Conservation (phyloP, 345 rosid genomes). For the Excoecaria agallocha region DNA sequence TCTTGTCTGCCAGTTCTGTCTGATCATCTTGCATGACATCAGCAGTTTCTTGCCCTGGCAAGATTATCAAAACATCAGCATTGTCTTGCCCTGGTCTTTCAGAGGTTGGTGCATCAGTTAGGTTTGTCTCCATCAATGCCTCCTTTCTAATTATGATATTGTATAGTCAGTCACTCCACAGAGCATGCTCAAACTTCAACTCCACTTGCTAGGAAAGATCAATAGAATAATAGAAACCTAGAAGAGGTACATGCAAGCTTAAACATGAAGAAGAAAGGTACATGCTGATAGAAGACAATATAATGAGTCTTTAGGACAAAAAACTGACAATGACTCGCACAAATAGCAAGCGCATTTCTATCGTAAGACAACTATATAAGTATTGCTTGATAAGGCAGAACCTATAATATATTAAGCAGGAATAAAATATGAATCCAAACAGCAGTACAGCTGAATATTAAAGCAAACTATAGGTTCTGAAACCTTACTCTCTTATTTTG, state of each 20-base stretch:
- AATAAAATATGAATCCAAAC: no score
- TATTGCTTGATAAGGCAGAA: no score
- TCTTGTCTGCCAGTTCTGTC: neutral
- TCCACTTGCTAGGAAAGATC: constrained; percentile 6
- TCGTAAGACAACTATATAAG: neutral
- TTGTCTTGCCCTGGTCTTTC: neutral
- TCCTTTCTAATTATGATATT: constrained; percentile 24
- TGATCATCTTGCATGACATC: neutral
- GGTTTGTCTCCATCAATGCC: no score
- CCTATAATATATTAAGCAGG: no score
- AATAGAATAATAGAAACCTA: constrained; percentile 19
- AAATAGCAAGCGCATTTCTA: neutral
- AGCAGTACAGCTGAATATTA: no score
- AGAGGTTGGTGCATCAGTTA: neutral
- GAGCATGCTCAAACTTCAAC: constrained; percentile 13
- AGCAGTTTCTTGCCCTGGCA: neutral
- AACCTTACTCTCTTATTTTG: neutral
- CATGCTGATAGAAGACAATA: neutral
- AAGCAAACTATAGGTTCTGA: neutral
- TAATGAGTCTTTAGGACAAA: neutral
- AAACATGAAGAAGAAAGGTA: neutral
- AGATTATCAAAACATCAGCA: no score
- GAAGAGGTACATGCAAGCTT: neutral
- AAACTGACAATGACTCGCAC: neutral
- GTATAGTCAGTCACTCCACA: constrained; percentile 12